phyloP scores from a whole-genome alignment of 495 filamentous ascomycete species.

The Tuber borchii region DNA sequence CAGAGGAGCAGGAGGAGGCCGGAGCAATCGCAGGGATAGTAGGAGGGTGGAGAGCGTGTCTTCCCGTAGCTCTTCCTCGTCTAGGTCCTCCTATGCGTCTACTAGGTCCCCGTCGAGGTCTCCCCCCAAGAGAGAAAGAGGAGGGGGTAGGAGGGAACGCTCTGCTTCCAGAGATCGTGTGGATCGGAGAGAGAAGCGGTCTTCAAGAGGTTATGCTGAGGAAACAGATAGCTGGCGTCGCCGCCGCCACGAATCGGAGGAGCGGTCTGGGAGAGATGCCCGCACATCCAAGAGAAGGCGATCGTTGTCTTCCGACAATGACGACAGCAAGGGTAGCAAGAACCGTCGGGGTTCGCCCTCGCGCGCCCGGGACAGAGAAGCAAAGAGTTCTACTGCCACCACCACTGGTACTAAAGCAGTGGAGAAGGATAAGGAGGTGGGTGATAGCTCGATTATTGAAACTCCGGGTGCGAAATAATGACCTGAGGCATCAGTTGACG shows the following conservation, averaged over 20 bases:
- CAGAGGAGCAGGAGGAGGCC: constrained; percentile 35
- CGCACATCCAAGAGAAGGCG: constrained; percentile 26
- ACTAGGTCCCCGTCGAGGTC: constrained; percentile 36
- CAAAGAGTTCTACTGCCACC: neutral
- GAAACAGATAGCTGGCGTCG: constrained; percentile 27
- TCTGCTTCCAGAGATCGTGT: constrained; percentile 33
- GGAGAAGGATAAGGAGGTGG: constrained; percentile 36
- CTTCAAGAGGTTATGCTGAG: constrained; percentile 40
- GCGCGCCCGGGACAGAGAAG: neutral
- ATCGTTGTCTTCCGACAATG: constrained; percentile 19
- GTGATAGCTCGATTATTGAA: constrained; percentile 17
- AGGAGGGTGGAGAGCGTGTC: constrained; percentile 45
- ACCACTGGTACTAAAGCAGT: constrained; percentile 9
- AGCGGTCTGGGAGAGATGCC: constrained; percentile 12
- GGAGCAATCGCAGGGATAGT: constrained; percentile 45
- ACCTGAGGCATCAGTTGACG: constrained; percentile 36
- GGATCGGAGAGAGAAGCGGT: constrained; percentile 30
- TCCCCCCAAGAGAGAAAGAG: constrained; percentile 23
- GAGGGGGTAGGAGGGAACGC: constrained; percentile 19
- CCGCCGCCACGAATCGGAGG: constrained; percentile 23
- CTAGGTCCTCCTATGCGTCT: constrained; percentile 36
- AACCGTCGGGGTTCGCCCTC: neutral
- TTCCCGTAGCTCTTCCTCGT: constrained; percentile 29
- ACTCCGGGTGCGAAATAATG: constrained; percentile 30
- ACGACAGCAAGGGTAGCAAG: constrained; percentile 21